Evolutionary conservation across 2,329 filamentous ascomycete species (phyloP), one percentile per base, ranked within the genome.

Genomic region (Claviceps sp.): DNA sequence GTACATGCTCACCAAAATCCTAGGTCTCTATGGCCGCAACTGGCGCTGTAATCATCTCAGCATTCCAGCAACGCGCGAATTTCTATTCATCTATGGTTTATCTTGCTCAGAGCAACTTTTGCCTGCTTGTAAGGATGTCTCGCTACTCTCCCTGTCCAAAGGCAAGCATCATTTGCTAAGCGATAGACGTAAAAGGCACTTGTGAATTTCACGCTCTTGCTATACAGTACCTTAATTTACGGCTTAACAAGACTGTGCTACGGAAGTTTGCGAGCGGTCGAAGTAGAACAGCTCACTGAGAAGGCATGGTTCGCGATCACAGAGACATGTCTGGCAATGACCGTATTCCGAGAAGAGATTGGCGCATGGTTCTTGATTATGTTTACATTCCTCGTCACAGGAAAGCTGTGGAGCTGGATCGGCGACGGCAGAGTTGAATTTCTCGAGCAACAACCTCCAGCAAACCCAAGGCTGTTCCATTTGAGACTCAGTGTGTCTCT

Each of bases 31-130:
- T 86, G 67, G 84, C 83, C 70, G 82, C 95, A 65, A 91, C 91
- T 61, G 85, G 81, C 58, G 81, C 82, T 61, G 89, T 95, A 54
- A 77, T 96, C 55, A 71, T 95, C 54, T 93, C 90, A 65, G 91
- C 93, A 56, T 91, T 97, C 70, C 86, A 93, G 64, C 88, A 97
- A 71, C 82, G 93, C 58, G 85, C 93, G 57, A 98, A 98, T 71
- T 98, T 97, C 76, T 98, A 98, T 72, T 94, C 91, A 51, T 90
- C 93, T 59, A 93, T 89, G 71, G 93, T 98, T 48, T 95, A 97
- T 70, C 81, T 98, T 49, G 88, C 90, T 42, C 91, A 97, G 70
- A 96, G 89, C 69, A 97, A 93, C 72, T 84, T 94, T 61, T 97
- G 91, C 65, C 74, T 97, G 50, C 86, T 97, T 80, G 87, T 93